Percentiles rank a stretch among this genome's conserved stretches.
Conservation (phyloP, 345 rosid genomes). For the Punica granatum region DNA sequence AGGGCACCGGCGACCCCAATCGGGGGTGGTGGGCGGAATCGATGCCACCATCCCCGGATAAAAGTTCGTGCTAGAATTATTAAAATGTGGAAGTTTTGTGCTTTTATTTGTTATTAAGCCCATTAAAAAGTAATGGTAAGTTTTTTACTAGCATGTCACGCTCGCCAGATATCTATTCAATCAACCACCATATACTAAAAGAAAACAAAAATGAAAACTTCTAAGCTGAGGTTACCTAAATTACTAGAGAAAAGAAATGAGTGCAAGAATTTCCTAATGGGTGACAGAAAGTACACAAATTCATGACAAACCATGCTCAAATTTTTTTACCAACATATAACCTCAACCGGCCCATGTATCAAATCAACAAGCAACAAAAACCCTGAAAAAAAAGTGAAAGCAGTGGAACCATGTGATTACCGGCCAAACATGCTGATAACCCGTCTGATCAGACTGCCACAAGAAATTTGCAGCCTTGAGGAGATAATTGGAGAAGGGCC, state of each 20-base stretch:
- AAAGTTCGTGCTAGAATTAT: no score
- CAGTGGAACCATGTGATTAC: slow-evolving; percentile 10
- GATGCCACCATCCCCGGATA: no score
- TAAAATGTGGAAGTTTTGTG: no score
- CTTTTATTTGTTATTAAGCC: no score
- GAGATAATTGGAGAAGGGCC: slow-evolving; percentile 6
- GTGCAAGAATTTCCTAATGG: neutral
- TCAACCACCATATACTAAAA: neutral
- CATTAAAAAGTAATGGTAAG: neutral
- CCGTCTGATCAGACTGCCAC: slow-evolving; percentile 20
- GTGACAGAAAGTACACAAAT: neutral
- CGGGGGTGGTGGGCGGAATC: no score
- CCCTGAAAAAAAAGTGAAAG: neutral
- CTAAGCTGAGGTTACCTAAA: no score
- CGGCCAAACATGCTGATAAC: slow-evolving; percentile 42
- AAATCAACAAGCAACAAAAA: neutral
- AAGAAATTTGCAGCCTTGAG: slow-evolving; percentile 15
- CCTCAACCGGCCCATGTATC: neutral
- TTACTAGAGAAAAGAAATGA: no score
- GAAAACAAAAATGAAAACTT: neutral
- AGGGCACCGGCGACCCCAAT: no score
- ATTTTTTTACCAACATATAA: neutral
- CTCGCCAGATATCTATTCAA: neutral
- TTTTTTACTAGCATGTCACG: neutral
- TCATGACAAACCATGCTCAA: neutral